A percentile compares a stretch with the other conserved stretches of the same genome.
Evolutionary conservation across 306 rosid genomes (phyloP).

Genomic region (Vachellia pachyceras): DNA sequence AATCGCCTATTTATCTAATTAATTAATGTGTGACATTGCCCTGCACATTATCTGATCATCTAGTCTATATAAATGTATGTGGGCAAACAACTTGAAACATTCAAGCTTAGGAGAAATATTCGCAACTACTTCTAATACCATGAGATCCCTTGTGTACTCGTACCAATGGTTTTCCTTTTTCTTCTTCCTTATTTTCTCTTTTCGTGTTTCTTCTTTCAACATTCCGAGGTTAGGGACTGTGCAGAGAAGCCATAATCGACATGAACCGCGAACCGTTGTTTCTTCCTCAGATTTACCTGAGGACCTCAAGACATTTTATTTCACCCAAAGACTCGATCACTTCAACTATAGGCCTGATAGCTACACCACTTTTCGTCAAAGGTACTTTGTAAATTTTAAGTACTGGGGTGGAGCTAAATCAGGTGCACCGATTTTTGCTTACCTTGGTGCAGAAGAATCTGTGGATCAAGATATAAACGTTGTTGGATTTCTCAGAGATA

Average conservation of each 20-base stretch:
- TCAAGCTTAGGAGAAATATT: not conserved
- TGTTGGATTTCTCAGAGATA: constrained; percentile 46
- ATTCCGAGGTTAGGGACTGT: constrained; percentile 31
- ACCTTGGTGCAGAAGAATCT: constrained; percentile 52
- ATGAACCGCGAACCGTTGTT: not conserved
- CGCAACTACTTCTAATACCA: not conserved
- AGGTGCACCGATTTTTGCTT: constrained; percentile 59
- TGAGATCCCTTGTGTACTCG: not conserved
- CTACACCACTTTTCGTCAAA: constrained; percentile 54
- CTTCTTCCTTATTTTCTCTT: constrained; percentile 6
- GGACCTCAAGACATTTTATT: constrained; percentile 40
- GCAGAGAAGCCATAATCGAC: constrained; percentile 3
- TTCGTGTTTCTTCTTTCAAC: constrained; percentile 9
- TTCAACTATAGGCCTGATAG: constrained; percentile 60
- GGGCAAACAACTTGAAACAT: not conserved
- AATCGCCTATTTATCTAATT: not conserved
- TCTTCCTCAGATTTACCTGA: not conserved
- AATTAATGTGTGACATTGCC: not conserved
- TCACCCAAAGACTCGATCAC: constrained; percentile 61
- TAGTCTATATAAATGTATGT: not conserved
- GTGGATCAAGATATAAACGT: constrained; percentile 9
- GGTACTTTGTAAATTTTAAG: constrained; percentile 48
- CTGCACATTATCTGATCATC: not conserved
- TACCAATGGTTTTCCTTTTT: not conserved
- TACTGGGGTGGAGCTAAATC: constrained; percentile 52